phyloP scores from a whole-genome alignment of 148 eudicot species.

The Camellia sinensis region DNA sequence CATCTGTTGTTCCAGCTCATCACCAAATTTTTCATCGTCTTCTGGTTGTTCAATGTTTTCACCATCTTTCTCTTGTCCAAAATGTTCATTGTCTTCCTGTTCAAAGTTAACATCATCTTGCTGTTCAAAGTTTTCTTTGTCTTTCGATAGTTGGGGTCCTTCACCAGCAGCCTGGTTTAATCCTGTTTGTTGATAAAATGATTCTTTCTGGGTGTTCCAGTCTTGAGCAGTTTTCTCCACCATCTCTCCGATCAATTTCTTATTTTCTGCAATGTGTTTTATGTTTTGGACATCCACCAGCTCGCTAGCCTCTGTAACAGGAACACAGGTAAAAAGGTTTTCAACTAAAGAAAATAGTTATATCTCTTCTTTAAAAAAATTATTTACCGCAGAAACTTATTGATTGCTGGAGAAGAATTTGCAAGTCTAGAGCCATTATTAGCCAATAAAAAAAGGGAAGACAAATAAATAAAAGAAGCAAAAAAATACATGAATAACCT shows the following conservation, averaged over 20 bases:
- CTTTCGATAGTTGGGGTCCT: conserved; percentile 13
- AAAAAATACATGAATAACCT: too few relatives aligned
- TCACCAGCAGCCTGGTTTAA: conserved; percentile 13
- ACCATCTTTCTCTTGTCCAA: neutral
- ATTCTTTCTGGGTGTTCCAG: conserved; percentile 59
- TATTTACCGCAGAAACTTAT: neutral
- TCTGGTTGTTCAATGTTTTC: conserved; percentile 12
- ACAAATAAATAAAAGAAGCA: neutral
- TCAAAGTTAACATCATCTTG: conserved; percentile 2
- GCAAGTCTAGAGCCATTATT: neutral
- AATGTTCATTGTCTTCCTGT: conserved; percentile 11
- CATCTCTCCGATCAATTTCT: conserved; percentile 48
- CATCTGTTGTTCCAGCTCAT: conserved; percentile 33
- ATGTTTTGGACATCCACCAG: conserved; percentile 53
- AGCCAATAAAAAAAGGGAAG: neutral
- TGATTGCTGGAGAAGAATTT: neutral
- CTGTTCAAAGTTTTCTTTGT: conserved; percentile 4
- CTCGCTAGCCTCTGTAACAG: conserved; percentile 50
- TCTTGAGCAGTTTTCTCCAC: conserved; percentile 50
- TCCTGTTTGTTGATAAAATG: conserved; percentile 46
- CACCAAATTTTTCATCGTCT: conserved; percentile 26
- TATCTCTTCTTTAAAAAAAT: neutral
- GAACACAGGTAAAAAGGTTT: neutral
- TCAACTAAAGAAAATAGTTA: neutral
- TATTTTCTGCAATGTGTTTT: conserved; percentile 58